Conservation (phyloP, 495 filamentous ascomycete species). For the Penicillium egyptiacum region DNA sequence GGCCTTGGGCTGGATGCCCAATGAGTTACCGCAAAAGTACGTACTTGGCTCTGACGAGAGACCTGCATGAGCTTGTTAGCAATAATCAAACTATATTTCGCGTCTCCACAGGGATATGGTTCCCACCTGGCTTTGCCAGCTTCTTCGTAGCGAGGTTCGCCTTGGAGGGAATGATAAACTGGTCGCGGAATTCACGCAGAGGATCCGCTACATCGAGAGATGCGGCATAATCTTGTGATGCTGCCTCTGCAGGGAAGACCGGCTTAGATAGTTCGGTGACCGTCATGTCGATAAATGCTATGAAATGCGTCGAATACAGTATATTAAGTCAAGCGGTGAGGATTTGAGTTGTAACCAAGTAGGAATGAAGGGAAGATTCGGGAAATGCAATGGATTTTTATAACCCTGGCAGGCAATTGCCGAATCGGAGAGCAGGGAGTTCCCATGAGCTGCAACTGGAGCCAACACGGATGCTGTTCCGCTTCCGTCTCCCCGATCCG, state of each 20-base stretch:
- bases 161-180: conserved; percentile 86
- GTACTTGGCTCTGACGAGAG: conserved; percentile 55
- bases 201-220: conserved; percentile 67
- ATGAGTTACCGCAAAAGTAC: conserved; percentile 94
- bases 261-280: conserved; percentile 27
- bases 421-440: conserved; percentile 13
- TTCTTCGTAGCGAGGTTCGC: conserved; percentile 69
- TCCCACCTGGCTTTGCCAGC: conserved; percentile 50
- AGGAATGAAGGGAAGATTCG: neutral
- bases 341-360: neutral
- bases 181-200: conserved; percentile 62
- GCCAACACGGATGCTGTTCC: conserved; percentile 24
- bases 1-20: conserved; percentile 83
- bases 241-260: conserved; percentile 39
- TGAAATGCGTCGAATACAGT: neutral
- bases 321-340: neutral
- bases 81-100: neutral
- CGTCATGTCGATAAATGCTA: conserved; percentile 19
- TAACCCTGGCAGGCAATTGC: neutral
- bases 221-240: conserved; percentile 56
- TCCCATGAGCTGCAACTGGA: conserved; percentile 4
- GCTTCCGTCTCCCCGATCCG: conserved; percentile 31
- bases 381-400: neutral
- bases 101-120: neutral
- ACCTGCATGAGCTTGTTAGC: conserved; percentile 29